Conservation (phyloP, 352 stramenopile genomes). For the Phytophthora cactorum region DNA sequence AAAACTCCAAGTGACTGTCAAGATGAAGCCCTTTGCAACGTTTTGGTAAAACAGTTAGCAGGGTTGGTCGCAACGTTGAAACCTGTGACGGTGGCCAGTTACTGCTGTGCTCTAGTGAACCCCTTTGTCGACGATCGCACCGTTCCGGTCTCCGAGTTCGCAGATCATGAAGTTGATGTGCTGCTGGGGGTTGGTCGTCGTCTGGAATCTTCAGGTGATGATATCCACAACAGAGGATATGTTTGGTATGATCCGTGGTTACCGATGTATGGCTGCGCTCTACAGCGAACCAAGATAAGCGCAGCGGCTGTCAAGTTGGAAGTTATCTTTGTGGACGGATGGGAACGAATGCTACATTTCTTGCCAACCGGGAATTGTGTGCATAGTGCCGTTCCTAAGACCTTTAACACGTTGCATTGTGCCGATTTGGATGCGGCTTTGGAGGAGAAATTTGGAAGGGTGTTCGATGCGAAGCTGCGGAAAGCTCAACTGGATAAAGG, state of each 20-base stretch:
- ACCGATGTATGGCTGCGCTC: slow-evolving; percentile 49
- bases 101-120: slow-evolving; percentile 6
- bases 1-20: slow-evolving; percentile 42
- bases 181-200: slow-evolving; percentile 23
- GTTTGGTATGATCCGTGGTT: slow-evolving; percentile 50
- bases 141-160: slow-evolving; percentile 31
- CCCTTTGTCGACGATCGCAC: slow-evolving; percentile 30
- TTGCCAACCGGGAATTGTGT: slow-evolving; percentile 31
- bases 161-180: slow-evolving; percentile 31
- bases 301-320: slow-evolving; percentile 31
- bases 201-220: slow-evolving; percentile 2
- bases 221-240: slow-evolving; percentile 22
- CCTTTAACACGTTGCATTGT: slow-evolving; percentile 36
- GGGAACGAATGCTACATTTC: slow-evolving; percentile 47
- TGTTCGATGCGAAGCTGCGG: slow-evolving; percentile 12
- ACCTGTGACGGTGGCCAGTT: background rate
- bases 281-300: slow-evolving; percentile 44
- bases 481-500: slow-evolving; percentile 36
- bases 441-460: slow-evolving; percentile 12
- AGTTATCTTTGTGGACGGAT: slow-evolving; percentile 52
- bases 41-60: slow-evolving; percentile 25
- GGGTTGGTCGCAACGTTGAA: slow-evolving; percentile 22
- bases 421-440: slow-evolving; percentile 28
- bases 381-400: slow-evolving; percentile 47
- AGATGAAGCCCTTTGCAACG: slow-evolving; percentile 26